Evolutionary conservation across 352 stramenopile genomes (phyloP).

Genomic region (Phytophthora hybrid): DNA sequence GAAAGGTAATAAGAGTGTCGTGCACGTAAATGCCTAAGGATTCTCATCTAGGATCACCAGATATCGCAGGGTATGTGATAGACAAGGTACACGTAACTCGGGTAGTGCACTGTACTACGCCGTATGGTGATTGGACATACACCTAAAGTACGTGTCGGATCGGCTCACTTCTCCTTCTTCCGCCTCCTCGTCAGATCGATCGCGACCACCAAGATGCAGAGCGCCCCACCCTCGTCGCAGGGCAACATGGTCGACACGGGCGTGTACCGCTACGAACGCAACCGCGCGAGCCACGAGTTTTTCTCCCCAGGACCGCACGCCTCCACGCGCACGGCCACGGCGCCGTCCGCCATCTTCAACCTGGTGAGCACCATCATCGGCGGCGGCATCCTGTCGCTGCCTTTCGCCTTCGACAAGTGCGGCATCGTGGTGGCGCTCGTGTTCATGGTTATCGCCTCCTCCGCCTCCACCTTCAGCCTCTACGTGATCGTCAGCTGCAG

Average conservation of each 20-base stretch:
- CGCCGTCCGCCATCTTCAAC: conserved; percentile 85
- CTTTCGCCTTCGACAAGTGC: conserved; percentile 90
- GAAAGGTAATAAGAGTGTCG: too few species aligned
- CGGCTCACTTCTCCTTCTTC: conserved; percentile 21
- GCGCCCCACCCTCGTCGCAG: conserved; percentile 32
- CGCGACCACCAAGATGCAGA: conserved; percentile 21
- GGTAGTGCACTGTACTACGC: too few species aligned
- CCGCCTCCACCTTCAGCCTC: conserved; percentile 84
- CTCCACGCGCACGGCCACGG: conserved; percentile 68
- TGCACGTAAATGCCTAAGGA: too few species aligned
- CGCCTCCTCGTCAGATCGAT: conserved; percentile 15
- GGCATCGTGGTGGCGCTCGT: conserved; percentile 82
- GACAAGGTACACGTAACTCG: too few species aligned
- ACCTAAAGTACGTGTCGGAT: conserved; percentile 4
- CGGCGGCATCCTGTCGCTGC: conserved; percentile 85
- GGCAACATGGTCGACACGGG: conserved; percentile 63
- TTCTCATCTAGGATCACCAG: too few species aligned
- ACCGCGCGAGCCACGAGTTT: conserved; percentile 77
- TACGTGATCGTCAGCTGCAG: conserved; percentile 92
- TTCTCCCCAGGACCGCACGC: conserved; percentile 73
- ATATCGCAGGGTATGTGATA: too few species aligned
- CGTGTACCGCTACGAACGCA: conserved; percentile 80
- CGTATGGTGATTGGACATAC: conserved; percentile 17
- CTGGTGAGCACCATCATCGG: conserved; percentile 92
- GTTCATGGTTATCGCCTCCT: conserved; percentile 78